These are phyloP conservation scores for Cadophora luteo-olivacea DNA, from an alignment of 2,329 filamentous ascomycete species.

Conservation along the genomic window DNA sequence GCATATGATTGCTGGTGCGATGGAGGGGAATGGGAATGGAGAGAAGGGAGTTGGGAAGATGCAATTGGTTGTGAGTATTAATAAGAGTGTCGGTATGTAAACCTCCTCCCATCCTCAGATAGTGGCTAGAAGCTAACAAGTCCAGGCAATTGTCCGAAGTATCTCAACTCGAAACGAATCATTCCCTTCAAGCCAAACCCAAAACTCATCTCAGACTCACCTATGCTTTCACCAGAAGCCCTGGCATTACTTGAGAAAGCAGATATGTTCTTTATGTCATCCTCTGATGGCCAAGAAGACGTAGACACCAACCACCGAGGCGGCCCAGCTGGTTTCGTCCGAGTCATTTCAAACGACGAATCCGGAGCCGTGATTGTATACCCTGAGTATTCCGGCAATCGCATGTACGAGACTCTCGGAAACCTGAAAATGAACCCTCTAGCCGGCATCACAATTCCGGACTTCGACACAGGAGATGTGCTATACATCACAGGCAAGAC, in stretches of 20 bases:
- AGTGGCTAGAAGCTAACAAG: not conserved
- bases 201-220: slow-evolving; percentile 15
- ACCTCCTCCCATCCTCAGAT: not conserved
- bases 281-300: not conserved
- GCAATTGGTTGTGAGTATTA: slow-evolving; percentile 70
- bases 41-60: slow-evolving; percentile 16
- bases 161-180: slow-evolving; percentile 13
- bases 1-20: slow-evolving; percentile 68
- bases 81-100: slow-evolving; percentile 65
- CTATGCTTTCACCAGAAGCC: not conserved
- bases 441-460: slow-evolving; percentile 73
- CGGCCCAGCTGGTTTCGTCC: slow-evolving; percentile 73
- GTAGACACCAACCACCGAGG: slow-evolving; percentile 61
- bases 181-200: slow-evolving; percentile 5
- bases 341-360: slow-evolving; percentile 62
- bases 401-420: slow-evolving; percentile 80
- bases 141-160: slow-evolving; percentile 16
- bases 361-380: slow-evolving; percentile 60
- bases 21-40: slow-evolving; percentile 46
- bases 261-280: slow-evolving; percentile 19
- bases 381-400: slow-evolving; percentile 81
- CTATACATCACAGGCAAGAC: slow-evolving; percentile 73
- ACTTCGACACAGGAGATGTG: slow-evolving; percentile 73
- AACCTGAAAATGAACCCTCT: slow-evolving; percentile 71
- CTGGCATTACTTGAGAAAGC: slow-evolving; percentile 3